Evolutionary conservation across 805 yeast species (phyloP), one percentile per base, ranked within the genome.

Genomic region (Nakazawaea ishiwadae): DNA sequence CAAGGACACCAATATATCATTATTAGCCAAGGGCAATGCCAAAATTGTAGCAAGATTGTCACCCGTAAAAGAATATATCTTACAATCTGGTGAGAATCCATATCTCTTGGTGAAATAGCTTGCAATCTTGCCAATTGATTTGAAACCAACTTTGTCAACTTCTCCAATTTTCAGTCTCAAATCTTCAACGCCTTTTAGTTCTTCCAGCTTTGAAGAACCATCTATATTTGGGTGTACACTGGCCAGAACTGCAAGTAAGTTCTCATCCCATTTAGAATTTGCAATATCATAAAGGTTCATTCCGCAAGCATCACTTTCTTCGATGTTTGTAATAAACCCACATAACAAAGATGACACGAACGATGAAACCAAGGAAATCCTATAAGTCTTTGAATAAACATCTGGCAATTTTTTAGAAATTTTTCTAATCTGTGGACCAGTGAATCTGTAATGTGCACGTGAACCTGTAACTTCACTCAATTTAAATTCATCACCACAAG

Each of bases 371-470:
- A 90, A 63, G 0, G 89, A 74, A 29, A 90, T 84, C 42, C 83
- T 63, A 15, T 56, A 54, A 1, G 96, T 84, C 2, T 70, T 56
- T 6, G 58, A 55, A 59, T 84, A 89, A 3, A 63, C 60, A 2
- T 69, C 68, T 0, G 79, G 76, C 33, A 72, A 68, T 38, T 77
- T 68, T 2, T 76, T 75, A 1, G 77, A 73, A 35, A 88, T 62
- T 52, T 85, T 86, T 49, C 91, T 66, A 39, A 89, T 87, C 63
- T 89, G 97, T n/a, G 91, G 78, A 0, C 96, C 96, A 0, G 96
- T 88, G 56, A 89, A 89, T 46, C 96, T 68, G 54, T 83, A 84
- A 61, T 89, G 96, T 2, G 95, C 95, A 51, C 81, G 75, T 3
- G 95, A 84, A 1, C 97, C 96, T 0, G 96, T 83, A 18, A 81